These are phyloP conservation scores for Halophytophthora batemanensis DNA, from an alignment of 352 stramenopile genomes.

Conservation along the genomic window DNA sequence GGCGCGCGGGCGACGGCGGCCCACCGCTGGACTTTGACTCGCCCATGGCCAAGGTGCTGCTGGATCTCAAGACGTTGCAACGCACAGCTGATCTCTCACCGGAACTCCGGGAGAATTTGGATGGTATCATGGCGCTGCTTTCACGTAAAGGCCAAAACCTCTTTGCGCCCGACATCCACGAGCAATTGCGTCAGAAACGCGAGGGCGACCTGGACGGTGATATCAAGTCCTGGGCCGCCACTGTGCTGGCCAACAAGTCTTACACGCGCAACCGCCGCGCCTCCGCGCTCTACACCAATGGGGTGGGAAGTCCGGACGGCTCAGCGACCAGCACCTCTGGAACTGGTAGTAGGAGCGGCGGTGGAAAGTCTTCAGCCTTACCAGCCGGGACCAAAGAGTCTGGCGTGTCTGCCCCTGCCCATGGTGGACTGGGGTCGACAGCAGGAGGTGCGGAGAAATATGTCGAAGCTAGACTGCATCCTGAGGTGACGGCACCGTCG, in stretches of 20 bases:
- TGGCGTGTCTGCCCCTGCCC: no score
- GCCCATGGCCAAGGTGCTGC: slow-evolving; percentile 75
- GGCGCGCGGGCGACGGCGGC: slow-evolving; percentile 20
- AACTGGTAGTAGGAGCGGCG: slow-evolving; percentile 3
- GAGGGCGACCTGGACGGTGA: slow-evolving; percentile 68
- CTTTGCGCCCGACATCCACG: slow-evolving; percentile 77
- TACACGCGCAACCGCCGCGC: slow-evolving; percentile 69
- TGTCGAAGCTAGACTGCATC: slow-evolving; percentile 51
- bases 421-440: no score
- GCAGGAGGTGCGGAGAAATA: background rate
- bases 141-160: slow-evolving; percentile 83
- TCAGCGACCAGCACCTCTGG: slow-evolving; percentile 10
- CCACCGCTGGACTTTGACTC: slow-evolving; percentile 71
- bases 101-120: slow-evolving; percentile 67
- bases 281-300: slow-evolving; percentile 41
- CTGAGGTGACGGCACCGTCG: slow-evolving; percentile 49
- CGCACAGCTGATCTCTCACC: slow-evolving; percentile 52
- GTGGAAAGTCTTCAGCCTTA: slow-evolving; percentile 6
- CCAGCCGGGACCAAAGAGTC: slow-evolving; percentile 5
- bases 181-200: slow-evolving; percentile 73
- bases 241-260: slow-evolving; percentile 73
- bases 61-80: slow-evolving; percentile 74
- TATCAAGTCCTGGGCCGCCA: slow-evolving; percentile 77
- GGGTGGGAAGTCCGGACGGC: slow-evolving; percentile 5
- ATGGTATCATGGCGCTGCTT: slow-evolving; percentile 68